Conservation (phyloP, 192 early-diverging fungal species). For the Coemansia nantahalensis region DNA sequence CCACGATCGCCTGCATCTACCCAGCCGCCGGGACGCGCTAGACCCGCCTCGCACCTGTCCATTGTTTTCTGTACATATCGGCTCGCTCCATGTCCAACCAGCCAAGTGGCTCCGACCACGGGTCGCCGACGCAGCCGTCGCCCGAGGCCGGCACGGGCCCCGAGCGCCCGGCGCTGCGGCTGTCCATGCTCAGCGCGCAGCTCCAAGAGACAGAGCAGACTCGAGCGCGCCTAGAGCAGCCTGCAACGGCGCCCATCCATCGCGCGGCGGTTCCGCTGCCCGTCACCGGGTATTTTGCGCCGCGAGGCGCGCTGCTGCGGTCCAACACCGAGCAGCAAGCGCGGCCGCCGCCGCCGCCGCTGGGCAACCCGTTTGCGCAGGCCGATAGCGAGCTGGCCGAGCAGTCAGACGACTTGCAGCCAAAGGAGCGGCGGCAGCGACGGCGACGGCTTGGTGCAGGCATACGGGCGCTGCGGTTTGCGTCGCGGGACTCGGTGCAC, state of each 20-base stretch:
- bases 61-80: no score
- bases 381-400: neutral
- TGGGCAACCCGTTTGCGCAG: conserved; percentile 4
- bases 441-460: conserved; percentile 3
- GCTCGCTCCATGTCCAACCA: no score
- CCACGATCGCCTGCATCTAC: no score
- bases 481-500: conserved; percentile 40
- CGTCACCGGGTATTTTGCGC: conserved; percentile 43
- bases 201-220: conserved; percentile 6
- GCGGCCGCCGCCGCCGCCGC: conserved; percentile 2
- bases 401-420: neutral
- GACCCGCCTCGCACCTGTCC: no score
- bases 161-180: conserved; percentile 26
- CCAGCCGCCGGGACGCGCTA: no score
- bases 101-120: no score
- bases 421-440: neutral
- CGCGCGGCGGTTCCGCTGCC: conserved; percentile 23
- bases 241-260: conserved; percentile 29
- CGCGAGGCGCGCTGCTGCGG: conserved; percentile 16
- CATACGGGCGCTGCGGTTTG: conserved; percentile 28
- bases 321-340: conserved; percentile 2
- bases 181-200: conserved; percentile 38
- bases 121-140: no score
- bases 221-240: conserved; percentile 10
- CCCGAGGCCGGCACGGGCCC: no score